Percentiles rank a stretch among this genome's conserved stretches.
phyloP scores from a whole-genome alignment of 1,284 basidiomycete genomes.

The Pyrrhoderma noxium region DNA sequence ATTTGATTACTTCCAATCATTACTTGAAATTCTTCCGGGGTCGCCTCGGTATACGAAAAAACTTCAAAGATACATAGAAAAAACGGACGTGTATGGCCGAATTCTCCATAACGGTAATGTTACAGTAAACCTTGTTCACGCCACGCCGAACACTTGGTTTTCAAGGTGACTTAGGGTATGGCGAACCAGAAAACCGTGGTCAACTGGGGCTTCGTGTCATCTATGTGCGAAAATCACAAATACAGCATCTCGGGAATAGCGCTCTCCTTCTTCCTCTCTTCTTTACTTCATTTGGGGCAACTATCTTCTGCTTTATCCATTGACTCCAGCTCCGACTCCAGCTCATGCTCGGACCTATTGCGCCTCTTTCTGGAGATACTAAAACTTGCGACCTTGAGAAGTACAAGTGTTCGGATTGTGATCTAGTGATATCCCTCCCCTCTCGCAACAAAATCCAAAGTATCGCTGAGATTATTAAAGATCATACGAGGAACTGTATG shows the following conservation, averaged over 20 bases:
- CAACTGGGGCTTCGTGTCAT: conserved; percentile 6
- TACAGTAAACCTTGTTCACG: conserved; percentile 1
- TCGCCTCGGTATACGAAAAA: not conserved
- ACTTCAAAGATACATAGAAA: not conserved
- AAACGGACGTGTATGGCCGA: conserved; percentile 4
- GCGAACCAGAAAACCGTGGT: conserved; percentile 5
- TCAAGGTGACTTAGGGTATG: conserved; percentile 1
- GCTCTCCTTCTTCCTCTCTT: not conserved
- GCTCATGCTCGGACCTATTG: conserved; percentile 12
- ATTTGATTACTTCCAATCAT: not conserved
- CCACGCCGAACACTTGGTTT: not conserved
- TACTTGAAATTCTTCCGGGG: not conserved
- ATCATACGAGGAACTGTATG: conserved; percentile 13
- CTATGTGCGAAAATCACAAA: conserved; percentile 12
- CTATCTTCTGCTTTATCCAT: not conserved
- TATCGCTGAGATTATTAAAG: conserved; percentile 10
- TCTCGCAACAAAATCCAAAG: conserved; percentile 9
- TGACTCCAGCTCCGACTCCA: not conserved
- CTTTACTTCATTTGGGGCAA: not conserved
- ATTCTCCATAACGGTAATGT: not conserved
- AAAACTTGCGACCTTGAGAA: conserved; percentile 6
- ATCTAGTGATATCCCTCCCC: conserved; percentile 5
- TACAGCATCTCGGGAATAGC: conserved; percentile 8
- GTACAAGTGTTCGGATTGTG: conserved; percentile 9
- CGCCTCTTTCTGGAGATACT: conserved; percentile 11